A percentile compares a stretch with the other conserved stretches of the same genome.
Evolutionary conservation across 2,329 filamentous ascomycete genomes (phyloP).

Genomic region (Scedosporium boydii): DNA sequence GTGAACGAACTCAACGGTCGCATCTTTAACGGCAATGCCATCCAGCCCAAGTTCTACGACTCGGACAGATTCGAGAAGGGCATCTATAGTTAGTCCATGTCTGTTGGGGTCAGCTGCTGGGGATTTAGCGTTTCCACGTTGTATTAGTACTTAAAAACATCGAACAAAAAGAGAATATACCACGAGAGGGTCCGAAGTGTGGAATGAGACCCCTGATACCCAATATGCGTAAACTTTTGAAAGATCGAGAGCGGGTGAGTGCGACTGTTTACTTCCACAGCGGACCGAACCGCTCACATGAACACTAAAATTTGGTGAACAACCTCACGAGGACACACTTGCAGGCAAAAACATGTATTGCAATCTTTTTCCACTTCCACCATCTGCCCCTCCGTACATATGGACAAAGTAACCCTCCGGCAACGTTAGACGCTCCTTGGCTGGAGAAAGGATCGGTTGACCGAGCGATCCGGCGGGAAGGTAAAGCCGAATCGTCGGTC

Average conservation of each 20-base stretch:
- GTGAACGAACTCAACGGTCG: constrained; percentile 84
- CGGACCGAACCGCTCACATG: no score
- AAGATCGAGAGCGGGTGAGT: neutral
- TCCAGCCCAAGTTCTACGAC: constrained; percentile 75
- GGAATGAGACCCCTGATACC: no score
- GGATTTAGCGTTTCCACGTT: neutral
- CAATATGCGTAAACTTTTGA: no score
- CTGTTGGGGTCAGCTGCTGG: neutral
- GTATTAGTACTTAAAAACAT: no score
- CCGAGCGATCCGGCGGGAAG: neutral
- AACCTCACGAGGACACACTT: neutral
- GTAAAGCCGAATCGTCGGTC: neutral
- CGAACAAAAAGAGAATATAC: no score
- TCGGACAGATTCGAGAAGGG: constrained; percentile 71
- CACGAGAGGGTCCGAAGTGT: no score
- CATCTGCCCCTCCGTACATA: neutral
- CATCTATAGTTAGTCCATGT: constrained; percentile 31
- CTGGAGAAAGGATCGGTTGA: neutral
- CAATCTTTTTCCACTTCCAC: neutral
- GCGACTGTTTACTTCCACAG: no score
- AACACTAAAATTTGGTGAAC: no score
- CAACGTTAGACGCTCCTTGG: neutral
- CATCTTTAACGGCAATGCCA: constrained; percentile 78
- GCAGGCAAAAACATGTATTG: neutral
- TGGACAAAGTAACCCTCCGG: neutral